Evolutionary conservation across 345 rosid species (phyloP).

Genomic region (Cardamine chenopodiifolia): DNA sequence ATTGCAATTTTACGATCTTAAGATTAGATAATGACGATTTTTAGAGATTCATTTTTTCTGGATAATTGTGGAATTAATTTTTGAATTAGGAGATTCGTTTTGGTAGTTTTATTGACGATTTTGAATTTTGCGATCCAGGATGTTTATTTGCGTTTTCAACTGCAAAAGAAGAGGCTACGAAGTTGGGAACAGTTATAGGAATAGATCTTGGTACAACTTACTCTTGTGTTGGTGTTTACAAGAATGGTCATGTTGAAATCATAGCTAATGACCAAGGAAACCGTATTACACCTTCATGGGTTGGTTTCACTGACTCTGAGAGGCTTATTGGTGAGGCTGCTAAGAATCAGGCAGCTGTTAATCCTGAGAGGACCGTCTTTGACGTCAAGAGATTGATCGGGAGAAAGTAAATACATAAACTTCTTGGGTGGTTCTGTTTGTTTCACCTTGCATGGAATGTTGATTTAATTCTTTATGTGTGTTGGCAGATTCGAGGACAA

Average conservation of each 20-base stretch:
- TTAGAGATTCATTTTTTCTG: too few species aligned
- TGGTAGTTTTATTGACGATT: background rate
- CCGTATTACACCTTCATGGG: constrained; percentile 68
- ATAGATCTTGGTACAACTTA: constrained; percentile 54
- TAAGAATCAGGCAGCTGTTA: constrained; percentile 66
- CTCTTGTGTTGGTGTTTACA: constrained; percentile 58
- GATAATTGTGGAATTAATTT: background rate
- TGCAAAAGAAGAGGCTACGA: constrained; percentile 62
- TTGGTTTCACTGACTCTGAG: constrained; percentile 58
- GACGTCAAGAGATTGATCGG: constrained; percentile 64
- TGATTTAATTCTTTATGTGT: background rate
- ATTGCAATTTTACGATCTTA: background rate
- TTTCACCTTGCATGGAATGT: background rate
- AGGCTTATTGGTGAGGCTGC: constrained; percentile 92
- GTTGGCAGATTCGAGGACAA: constrained; percentile 53
- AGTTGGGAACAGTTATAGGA: constrained; percentile 60
- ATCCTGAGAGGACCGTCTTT: constrained; percentile 56
- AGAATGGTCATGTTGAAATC: constrained; percentile 60
- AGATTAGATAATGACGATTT: too few species aligned
- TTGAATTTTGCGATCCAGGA: constrained; percentile 36
- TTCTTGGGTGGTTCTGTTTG: background rate
- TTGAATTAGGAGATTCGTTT: background rate
- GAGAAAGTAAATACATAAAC: constrained; percentile 43
- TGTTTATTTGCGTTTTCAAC: constrained; percentile 52
- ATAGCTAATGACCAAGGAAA: constrained; percentile 67